phyloP scores from a whole-genome alignment of 2,329 filamentous ascomycete species.

The Fusarium mangiferae region DNA sequence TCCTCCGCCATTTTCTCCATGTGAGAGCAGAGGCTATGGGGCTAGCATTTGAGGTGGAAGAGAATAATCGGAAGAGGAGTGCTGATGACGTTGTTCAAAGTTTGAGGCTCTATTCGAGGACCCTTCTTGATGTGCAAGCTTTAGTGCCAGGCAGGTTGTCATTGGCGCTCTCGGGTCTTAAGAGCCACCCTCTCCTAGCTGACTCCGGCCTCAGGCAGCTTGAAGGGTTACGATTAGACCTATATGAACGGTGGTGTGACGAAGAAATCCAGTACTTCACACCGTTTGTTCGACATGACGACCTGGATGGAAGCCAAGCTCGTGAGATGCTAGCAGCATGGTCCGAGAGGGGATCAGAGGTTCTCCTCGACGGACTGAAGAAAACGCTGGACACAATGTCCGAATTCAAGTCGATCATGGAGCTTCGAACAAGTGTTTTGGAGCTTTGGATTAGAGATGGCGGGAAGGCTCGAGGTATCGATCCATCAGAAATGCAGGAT shows the following conservation, averaged over 20 bases:
- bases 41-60: slow-evolving; percentile 65
- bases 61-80: slow-evolving; percentile 53
- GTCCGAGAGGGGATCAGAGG: slow-evolving; percentile 69
- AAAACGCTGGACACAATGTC: slow-evolving; percentile 67
- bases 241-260: slow-evolving; percentile 82
- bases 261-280: slow-evolving; percentile 87
- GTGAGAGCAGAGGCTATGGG: slow-evolving; percentile 77
- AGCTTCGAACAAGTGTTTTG: slow-evolving; percentile 75
- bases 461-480: slow-evolving; percentile 71
- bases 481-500: slow-evolving; percentile 75
- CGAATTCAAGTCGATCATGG: slow-evolving; percentile 75
- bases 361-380: slow-evolving; percentile 70
- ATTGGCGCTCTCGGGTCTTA: slow-evolving; percentile 74
- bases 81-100: slow-evolving; percentile 68
- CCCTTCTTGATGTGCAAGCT: slow-evolving; percentile 79
- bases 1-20: slow-evolving; percentile 80
- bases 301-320: slow-evolving; percentile 70
- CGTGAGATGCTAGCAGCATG: slow-evolving; percentile 71
- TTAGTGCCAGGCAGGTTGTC: slow-evolving; percentile 78
- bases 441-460: slow-evolving; percentile 80
- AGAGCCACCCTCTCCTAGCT: slow-evolving; percentile 76
- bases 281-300: slow-evolving; percentile 86
- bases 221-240: slow-evolving; percentile 78
- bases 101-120: slow-evolving; percentile 79
- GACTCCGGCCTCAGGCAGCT: slow-evolving; percentile 73